These are phyloP conservation scores for Exophiala lecanii-corni DNA, from an alignment of 2,329 filamentous ascomycete genomes.

Conservation along the genomic window DNA sequence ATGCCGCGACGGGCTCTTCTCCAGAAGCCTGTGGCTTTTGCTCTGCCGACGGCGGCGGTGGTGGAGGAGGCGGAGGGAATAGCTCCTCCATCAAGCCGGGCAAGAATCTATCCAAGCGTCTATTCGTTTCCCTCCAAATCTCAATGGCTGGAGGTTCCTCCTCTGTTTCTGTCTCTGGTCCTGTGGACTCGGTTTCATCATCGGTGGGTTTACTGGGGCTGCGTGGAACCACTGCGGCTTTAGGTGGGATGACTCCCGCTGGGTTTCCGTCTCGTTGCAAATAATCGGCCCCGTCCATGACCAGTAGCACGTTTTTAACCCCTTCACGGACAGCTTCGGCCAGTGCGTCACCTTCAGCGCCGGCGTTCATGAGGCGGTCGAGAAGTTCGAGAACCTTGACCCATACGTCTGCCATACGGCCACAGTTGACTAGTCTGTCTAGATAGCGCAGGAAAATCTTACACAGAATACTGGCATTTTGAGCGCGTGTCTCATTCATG, in stretches of 20 bases:
- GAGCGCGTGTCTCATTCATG: conserved; percentile 92
- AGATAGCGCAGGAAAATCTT: conserved; percentile 96
- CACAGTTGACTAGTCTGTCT: conserved; percentile 75
- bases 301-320: conserved; percentile 90
- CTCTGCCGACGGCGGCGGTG: neutral
- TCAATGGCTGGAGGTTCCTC: conserved; percentile 39
- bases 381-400: conserved; percentile 87
- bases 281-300: conserved; percentile 87
- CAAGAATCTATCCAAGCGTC: conserved; percentile 56
- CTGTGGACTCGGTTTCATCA: neutral
- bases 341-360: conserved; percentile 41
- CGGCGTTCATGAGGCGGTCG: conserved; percentile 88
- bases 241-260: conserved; percentile 44
- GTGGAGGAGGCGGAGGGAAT: conserved; percentile 17
- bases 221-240: neutral
- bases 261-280: conserved; percentile 49
- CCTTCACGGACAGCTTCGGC: conserved; percentile 95
- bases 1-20: neutral
- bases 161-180: conserved; percentile 24
- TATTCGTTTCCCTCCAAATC: conserved; percentile 59
- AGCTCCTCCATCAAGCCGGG: conserved; percentile 49
- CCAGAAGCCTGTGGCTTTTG: neutral
- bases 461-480: conserved; percentile 84
- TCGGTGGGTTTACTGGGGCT: neutral
- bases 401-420: conserved; percentile 82